phyloP scores from a whole-genome alignment of 2,329 filamentous ascomycete species.

The Colletotrichum sp. region DNA sequence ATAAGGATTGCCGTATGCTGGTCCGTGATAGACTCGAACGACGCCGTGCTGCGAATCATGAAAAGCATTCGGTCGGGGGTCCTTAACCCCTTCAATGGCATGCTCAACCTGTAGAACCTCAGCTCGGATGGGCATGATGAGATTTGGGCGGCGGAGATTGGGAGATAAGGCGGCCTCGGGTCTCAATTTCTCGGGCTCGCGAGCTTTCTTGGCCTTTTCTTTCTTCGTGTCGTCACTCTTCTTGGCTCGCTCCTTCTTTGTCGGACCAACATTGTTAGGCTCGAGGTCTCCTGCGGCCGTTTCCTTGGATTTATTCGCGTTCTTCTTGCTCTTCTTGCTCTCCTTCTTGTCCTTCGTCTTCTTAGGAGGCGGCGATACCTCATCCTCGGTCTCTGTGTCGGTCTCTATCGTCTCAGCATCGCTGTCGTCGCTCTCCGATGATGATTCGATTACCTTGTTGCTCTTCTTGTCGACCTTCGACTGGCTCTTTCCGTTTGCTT shows the following conservation, averaged over 20 bases:
- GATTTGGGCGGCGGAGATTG: conserved; percentile 43
- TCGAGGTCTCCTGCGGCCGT: not conserved
- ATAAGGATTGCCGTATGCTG: conserved; percentile 57
- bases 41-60: conserved; percentile 58
- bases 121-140: conserved; percentile 52
- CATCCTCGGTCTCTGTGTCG: conserved; percentile 26
- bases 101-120: conserved; percentile 61
- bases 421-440: conserved; percentile 21
- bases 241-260: not conserved
- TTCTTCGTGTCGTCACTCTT: not conserved
- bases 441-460: conserved; percentile 13
- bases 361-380: not conserved
- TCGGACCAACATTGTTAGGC: conserved; percentile 9
- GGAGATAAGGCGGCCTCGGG: conserved; percentile 29
- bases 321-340: conserved; percentile 18
- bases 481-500: conserved; percentile 14
- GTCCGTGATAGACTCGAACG: conserved; percentile 63
- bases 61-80: conserved; percentile 65
- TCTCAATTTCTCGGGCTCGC: conserved; percentile 24
- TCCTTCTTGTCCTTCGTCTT: conserved; percentile 21
- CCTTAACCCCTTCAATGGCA: conserved; percentile 54
- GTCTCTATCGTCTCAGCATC: conserved; percentile 25
- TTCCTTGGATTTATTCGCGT: conserved; percentile 12
- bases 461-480: conserved; percentile 13
- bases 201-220: conserved; percentile 18